These are phyloP conservation scores for Pleurozium schreberi DNA, from an alignment of 225 moss, liverwort and hornwort species.

Conservation along the genomic window DNA sequence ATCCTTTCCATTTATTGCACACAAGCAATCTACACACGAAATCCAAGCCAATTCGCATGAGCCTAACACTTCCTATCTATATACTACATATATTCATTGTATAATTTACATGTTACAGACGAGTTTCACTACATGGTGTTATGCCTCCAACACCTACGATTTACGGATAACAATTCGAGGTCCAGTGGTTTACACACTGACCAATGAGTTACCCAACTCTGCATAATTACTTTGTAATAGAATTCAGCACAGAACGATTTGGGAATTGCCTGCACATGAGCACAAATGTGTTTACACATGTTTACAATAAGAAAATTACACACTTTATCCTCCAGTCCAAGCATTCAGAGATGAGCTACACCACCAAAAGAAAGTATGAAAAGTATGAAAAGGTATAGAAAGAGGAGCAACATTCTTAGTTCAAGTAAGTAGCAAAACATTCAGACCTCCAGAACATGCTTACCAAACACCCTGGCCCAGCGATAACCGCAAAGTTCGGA, in stretches of 20 bases:
- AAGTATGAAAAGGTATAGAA: not conserved
- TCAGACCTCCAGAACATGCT: not conserved
- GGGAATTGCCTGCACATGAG: not conserved
- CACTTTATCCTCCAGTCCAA: not conserved
- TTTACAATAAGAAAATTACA: not conserved
- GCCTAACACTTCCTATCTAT: not conserved
- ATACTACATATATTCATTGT: too few relatives aligned
- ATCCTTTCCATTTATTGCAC: not conserved
- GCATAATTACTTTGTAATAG: not conserved
- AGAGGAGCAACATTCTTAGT: not conserved
- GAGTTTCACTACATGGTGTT: too few relatives aligned
- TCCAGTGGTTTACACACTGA: not conserved
- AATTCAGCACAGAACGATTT: not conserved
- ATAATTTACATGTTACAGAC: too few relatives aligned
- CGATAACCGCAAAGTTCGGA: not conserved
- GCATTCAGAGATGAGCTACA: not conserved
- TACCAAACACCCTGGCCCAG: not conserved
- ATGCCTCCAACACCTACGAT: not conserved
- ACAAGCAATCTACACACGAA: not conserved
- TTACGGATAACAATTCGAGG: not conserved
- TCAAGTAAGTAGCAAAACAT: not conserved
- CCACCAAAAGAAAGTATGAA: not conserved
- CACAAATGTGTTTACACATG: not conserved
- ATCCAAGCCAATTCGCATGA: not conserved
- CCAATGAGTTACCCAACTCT: too few relatives aligned